These are phyloP conservation scores for Calonectria hawksworthii DNA, from an alignment of 2,329 filamentous ascomycete genomes.

Conservation along the genomic window DNA sequence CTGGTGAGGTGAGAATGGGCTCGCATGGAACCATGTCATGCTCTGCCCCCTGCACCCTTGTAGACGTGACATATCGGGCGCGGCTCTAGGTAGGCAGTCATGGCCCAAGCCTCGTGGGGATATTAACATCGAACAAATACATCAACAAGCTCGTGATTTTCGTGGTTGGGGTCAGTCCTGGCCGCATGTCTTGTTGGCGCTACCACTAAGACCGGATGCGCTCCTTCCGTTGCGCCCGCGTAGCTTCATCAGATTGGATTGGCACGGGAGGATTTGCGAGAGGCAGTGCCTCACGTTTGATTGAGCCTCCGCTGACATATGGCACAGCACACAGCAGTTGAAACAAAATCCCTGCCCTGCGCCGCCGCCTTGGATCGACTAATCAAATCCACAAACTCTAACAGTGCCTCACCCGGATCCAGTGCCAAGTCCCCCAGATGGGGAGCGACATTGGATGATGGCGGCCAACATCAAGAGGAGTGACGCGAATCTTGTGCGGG, in stretches of 20 bases:
- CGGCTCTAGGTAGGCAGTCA: conserved; percentile 21
- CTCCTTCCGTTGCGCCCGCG: conserved; percentile 5
- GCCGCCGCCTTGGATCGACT: conserved; percentile 13
- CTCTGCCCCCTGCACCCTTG: conserved; percentile 23
- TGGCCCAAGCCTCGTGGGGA: conserved; percentile 9
- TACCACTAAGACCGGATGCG: neutral
- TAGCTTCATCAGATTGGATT: conserved; percentile 17
- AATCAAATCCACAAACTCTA: conserved; percentile 13
- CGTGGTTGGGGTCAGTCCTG: neutral
- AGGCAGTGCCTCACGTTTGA: conserved; percentile 12
- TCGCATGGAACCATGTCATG: conserved; percentile 33
- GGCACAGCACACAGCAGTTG: conserved; percentile 3
- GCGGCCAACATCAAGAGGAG: conserved; percentile 3
- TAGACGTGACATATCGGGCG: conserved; percentile 19
- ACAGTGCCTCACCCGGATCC: conserved; percentile 6
- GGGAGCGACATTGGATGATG: conserved; percentile 3
- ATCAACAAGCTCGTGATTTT: neutral
- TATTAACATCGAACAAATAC: conserved; percentile 11
- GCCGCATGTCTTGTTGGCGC: neutral
- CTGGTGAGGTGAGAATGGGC: conserved; percentile 17
- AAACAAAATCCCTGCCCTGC: conserved; percentile 12
- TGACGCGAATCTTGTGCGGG: neutral
- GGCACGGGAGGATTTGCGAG: neutral
- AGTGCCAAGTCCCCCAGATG: neutral
- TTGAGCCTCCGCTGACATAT: conserved; percentile 11